Percentiles rank a stretch among this genome's conserved stretches.
phyloP scores from a whole-genome alignment of 352 stramenopile species.

The Globisporangium acanthophoron region DNA sequence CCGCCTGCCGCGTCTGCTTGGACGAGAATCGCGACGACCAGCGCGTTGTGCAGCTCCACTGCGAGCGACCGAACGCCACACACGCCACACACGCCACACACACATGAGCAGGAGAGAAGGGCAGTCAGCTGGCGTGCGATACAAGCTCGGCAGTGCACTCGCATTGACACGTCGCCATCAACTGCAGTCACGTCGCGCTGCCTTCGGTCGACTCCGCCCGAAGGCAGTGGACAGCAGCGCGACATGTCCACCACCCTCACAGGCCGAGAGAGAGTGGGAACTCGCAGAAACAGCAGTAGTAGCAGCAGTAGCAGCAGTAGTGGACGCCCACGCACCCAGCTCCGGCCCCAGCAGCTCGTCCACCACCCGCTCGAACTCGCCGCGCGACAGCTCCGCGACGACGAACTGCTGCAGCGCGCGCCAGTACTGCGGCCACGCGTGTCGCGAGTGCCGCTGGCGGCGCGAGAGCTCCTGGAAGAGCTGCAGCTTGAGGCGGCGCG shows the following conservation, averaged over 20 bases:
- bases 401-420: constrained; percentile 51
- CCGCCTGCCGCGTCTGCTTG: constrained; percentile 17
- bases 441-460: constrained; percentile 17
- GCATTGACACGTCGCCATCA: too few relatives aligned
- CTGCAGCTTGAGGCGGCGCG: constrained; percentile 37
- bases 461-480: constrained; percentile 59
- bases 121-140: too few relatives aligned
- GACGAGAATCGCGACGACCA: constrained; percentile 50
- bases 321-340: constrained; percentile 40
- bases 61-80: neutral
- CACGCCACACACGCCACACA: too few relatives aligned
- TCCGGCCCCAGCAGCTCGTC: constrained; percentile 39
- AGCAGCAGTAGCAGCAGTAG: too few relatives aligned
- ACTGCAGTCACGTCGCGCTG: too few relatives aligned
- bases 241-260: too few relatives aligned
- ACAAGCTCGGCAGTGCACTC: too few relatives aligned
- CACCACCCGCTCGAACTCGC: constrained; percentile 50
- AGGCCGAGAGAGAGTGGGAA: neutral
- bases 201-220: too few relatives aligned
- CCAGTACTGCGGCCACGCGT: constrained; percentile 61
- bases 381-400: constrained; percentile 36
- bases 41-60: constrained; percentile 54
- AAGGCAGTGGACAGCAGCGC: too few relatives aligned
- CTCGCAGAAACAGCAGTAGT: too few relatives aligned
- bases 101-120: too few relatives aligned